Conservation (phyloP, 495 filamentous ascomycete genomes). For the Tuber magnatum region DNA sequence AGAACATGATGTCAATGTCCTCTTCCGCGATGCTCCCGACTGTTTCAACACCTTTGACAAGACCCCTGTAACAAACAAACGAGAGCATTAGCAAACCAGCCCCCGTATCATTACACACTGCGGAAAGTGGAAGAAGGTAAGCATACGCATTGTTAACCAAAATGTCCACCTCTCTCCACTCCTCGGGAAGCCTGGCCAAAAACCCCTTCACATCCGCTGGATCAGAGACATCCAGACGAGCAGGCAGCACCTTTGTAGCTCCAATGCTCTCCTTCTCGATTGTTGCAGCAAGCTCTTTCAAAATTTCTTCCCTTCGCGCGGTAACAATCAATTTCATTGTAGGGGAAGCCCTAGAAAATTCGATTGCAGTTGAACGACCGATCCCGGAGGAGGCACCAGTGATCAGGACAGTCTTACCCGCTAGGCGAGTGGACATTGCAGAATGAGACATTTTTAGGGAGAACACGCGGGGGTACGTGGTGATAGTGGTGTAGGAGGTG, state of each 20-base stretch:
- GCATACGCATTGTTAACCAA: conserved; percentile 95
- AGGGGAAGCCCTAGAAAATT: conserved; percentile 84
- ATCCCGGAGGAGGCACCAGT: conserved; percentile 95
- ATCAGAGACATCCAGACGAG: conserved; percentile 82
- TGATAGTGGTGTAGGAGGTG: not conserved
- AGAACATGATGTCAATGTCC: conserved; percentile 82
- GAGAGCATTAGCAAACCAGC: not conserved
- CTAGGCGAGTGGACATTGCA: conserved; percentile 74
- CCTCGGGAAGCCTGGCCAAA: conserved; percentile 64
- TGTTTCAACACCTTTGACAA: conserved; percentile 80
- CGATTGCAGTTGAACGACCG: conserved; percentile 73
- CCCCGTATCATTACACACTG: not conserved
- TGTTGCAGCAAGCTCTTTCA: conserved; percentile 67
- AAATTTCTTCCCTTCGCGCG: conserved; percentile 68
- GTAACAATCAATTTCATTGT: conserved; percentile 76
- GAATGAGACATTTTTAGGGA: conserved; percentile 57
- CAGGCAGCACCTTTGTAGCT: conserved; percentile 68
- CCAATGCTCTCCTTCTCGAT: conserved; percentile 66
- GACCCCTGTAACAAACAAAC: conserved; percentile 51
- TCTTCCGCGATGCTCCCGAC: conserved; percentile 74
- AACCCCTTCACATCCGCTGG: conserved; percentile 68
- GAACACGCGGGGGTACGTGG: conserved; percentile 11
- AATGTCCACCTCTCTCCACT: conserved; percentile 80
- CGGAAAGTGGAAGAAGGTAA: not conserved
- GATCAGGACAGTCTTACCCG: conserved; percentile 87